A percentile compares a stretch with the other conserved stretches of the same genome.
phyloP scores from a whole-genome alignment of 768 basidiomycete species.

The Russula olivacea region DNA sequence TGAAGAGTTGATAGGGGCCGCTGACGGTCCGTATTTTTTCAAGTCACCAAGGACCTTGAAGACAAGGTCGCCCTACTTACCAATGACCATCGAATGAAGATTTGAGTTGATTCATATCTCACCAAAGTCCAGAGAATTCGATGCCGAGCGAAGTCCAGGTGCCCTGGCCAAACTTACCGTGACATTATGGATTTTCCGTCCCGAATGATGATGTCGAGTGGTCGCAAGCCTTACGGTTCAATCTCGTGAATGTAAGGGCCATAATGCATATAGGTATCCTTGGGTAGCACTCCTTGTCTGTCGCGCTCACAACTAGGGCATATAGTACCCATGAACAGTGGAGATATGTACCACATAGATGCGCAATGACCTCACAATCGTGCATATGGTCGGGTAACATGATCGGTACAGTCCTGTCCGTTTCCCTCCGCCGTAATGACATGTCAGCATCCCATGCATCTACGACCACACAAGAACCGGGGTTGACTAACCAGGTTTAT shows the following conservation, averaged over 20 bases:
- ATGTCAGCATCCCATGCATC: not conserved
- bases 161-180: not conserved
- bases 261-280: constrained; percentile 39
- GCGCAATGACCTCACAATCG: not conserved
- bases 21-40: constrained; percentile 42
- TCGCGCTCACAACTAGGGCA: constrained; percentile 48
- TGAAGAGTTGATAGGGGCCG: constrained; percentile 49
- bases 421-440: constrained; percentile 33
- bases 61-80: not conserved
- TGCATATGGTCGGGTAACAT: constrained; percentile 7
- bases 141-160: constrained; percentile 51
- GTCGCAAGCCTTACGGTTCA: constrained; percentile 42
- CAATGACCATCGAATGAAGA: constrained; percentile 55
- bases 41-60: not conserved
- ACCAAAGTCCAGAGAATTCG: constrained; percentile 59
- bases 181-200: not conserved
- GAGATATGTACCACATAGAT: constrained; percentile 48
- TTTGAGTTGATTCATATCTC: constrained; percentile 61
- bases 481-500: constrained; percentile 45
- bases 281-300: constrained; percentile 35
- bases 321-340: constrained; percentile 59
- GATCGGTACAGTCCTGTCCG: constrained; percentile 40
- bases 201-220: not conserved
- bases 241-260: constrained; percentile 57
- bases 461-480: not conserved